These are phyloP conservation scores for Vitis rupestris DNA, from an alignment of 164 flowering plant species.

Conservation along the genomic window DNA sequence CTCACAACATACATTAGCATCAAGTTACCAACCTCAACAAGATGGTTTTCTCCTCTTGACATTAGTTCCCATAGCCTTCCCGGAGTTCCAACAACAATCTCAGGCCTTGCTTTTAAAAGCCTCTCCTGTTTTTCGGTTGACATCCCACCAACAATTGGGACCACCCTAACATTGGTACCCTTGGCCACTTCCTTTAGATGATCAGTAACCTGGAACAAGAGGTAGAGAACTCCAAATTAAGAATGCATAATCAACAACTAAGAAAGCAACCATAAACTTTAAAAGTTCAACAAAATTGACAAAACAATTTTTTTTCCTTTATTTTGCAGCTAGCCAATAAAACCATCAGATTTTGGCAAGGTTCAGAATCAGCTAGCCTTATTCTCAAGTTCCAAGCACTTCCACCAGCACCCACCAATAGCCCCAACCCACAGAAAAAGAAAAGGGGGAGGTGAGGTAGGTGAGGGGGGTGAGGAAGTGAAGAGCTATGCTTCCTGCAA, in stretches of 20 bases:
- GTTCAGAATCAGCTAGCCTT: too few species aligned
- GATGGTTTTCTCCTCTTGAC: constrained; percentile 86
- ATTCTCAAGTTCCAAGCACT: too few species aligned
- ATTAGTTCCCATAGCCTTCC: constrained; percentile 98
- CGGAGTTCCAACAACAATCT: constrained; percentile 92
- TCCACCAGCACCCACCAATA: too few species aligned
- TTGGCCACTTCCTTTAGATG: constrained; percentile 74
- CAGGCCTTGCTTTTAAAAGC: constrained; percentile 77
- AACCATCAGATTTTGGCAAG: not conserved
- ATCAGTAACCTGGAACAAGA: constrained; percentile 65
- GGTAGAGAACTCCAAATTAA: not conserved
- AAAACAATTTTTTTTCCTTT: not conserved
- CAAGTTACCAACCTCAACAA: constrained; percentile 62
- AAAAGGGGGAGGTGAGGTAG: too few species aligned
- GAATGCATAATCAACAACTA: not conserved
- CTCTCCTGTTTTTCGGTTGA: constrained; percentile 91
- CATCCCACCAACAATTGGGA: constrained; percentile 96
- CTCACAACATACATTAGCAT: not conserved
- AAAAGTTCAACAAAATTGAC: not conserved
- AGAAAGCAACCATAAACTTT: not conserved
- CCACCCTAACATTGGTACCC: constrained; percentile 54
- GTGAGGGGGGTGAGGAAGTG: too few species aligned
- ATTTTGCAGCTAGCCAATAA: not conserved
- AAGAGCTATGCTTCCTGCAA: too few species aligned
- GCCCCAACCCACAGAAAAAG: too few species aligned